Conservation (phyloP, 1,284 basidiomycete species). For the Sanghuangporus sanghuang region DNA sequence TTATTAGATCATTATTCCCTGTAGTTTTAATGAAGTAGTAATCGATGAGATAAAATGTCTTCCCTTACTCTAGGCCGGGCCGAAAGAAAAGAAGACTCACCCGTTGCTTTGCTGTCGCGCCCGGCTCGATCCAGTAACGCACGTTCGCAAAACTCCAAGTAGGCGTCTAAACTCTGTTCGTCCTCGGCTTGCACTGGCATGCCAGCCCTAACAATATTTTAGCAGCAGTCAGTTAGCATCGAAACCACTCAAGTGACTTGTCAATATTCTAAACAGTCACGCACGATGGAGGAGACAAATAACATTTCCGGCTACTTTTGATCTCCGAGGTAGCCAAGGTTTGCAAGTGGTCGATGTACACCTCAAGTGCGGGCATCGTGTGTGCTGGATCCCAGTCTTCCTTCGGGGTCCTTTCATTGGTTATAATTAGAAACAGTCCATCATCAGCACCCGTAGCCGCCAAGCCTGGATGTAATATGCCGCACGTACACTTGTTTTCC, state of each 20-base stretch:
- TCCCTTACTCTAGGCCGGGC: background rate
- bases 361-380: conserved; percentile 51
- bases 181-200: conserved; percentile 7
- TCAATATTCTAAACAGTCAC: background rate
- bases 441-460: background rate
- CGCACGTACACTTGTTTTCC: conserved; percentile 30
- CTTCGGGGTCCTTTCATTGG: conserved; percentile 37
- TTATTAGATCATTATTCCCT: conserved; percentile 7
- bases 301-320: conserved; percentile 12
- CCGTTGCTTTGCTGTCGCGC: background rate
- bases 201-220: conserved; percentile 5
- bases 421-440: conserved; percentile 16
- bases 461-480: conserved; percentile 1
- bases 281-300: background rate
- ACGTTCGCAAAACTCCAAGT: conserved; percentile 27
- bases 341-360: conserved; percentile 47
- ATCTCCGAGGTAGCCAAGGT: conserved; percentile 32
- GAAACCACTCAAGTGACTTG: background rate
- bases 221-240: background rate
- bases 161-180: conserved; percentile 26
- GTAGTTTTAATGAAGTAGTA: too few species aligned
- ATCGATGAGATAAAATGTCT: background rate
- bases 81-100: background rate
- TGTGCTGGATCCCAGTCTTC: conserved; percentile 52
- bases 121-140: conserved; percentile 22